phyloP scores from a whole-genome alignment of 1,139 yeast species.

The Meyerozyma athensensis region DNA sequence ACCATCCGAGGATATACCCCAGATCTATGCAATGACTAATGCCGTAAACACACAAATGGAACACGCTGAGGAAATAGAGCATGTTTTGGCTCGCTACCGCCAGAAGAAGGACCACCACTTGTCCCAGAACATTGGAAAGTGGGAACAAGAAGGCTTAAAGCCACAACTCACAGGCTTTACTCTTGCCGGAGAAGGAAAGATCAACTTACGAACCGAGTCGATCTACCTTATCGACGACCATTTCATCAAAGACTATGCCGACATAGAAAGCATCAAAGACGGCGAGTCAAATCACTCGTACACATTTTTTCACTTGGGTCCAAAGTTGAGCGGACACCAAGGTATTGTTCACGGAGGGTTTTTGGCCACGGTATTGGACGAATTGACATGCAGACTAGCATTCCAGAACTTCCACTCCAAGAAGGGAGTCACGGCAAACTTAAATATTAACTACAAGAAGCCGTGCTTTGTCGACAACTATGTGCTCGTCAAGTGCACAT shows the following conservation, averaged over 20 bases:
- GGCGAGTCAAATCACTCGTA: constrained; percentile 21
- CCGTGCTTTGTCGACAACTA: constrained; percentile 34
- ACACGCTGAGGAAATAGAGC: not conserved
- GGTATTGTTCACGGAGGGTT: constrained; percentile 56
- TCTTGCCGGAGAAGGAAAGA: constrained; percentile 9
- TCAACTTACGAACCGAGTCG: constrained; percentile 9
- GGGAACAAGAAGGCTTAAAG: constrained; percentile 3
- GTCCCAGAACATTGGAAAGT: constrained; percentile 2
- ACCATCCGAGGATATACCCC: too few species aligned
- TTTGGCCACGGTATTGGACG: constrained; percentile 50
- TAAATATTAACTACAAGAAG: constrained; percentile 37
- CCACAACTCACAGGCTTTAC: constrained; percentile 11
- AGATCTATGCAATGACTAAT: too few species aligned
- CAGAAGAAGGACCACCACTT: constrained; percentile 2
- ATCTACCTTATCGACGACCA: constrained; percentile 12
- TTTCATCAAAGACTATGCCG: constrained; percentile 8
- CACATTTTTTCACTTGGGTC: constrained; percentile 45
- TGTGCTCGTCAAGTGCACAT: constrained; percentile 32
- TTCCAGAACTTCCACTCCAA: constrained; percentile 42
- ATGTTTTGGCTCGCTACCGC: not conserved
- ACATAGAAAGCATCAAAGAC: constrained; percentile 5
- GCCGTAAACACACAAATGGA: too few species aligned
- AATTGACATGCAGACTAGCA: constrained; percentile 48
- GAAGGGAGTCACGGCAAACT: constrained; percentile 44
- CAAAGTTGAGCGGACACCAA: constrained; percentile 43